A percentile compares a stretch with the other conserved stretches of the same genome.
Evolutionary conservation across 1,284 basidiomycete genomes (phyloP).

Genomic region (Heterobasidion parviporum): DNA sequence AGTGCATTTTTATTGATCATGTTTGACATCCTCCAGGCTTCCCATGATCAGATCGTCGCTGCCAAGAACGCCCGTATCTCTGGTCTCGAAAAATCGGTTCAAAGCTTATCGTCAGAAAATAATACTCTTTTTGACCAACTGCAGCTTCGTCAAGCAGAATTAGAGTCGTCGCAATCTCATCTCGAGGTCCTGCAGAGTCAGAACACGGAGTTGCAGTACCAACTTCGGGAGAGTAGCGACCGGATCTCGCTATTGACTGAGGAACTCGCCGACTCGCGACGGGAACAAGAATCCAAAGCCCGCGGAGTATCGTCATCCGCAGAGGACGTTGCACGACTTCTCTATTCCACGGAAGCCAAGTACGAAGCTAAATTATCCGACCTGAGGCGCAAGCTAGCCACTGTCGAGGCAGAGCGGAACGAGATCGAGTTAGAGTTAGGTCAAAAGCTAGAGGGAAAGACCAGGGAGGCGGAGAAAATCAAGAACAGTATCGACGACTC

Average conservation of each 20-base stretch:
- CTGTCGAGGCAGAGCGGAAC: slow-evolving; percentile 63
- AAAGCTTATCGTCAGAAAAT: slow-evolving; percentile 64
- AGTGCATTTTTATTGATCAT: neutral
- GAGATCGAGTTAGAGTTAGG: slow-evolving; percentile 85
- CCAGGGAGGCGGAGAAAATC: slow-evolving; percentile 71
- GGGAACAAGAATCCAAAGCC: slow-evolving; percentile 40
- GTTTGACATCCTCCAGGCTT: slow-evolving; percentile 37
- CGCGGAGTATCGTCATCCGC: slow-evolving; percentile 41
- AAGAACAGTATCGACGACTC: slow-evolving; percentile 50
- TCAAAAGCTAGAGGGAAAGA: slow-evolving; percentile 66
- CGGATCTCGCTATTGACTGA: slow-evolving; percentile 64
- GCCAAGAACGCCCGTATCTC: slow-evolving; percentile 56
- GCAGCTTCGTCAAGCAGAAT: slow-evolving; percentile 79
- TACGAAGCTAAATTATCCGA: slow-evolving; percentile 72
- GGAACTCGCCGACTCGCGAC: slow-evolving; percentile 57
- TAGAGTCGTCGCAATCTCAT: slow-evolving; percentile 73
- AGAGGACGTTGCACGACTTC: slow-evolving; percentile 66
- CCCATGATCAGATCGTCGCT: slow-evolving; percentile 62
- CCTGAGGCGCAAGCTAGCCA: slow-evolving; percentile 46
- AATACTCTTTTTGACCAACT: slow-evolving; percentile 75
- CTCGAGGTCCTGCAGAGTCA: slow-evolving; percentile 69
- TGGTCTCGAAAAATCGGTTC: slow-evolving; percentile 62
- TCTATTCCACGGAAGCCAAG: slow-evolving; percentile 70
- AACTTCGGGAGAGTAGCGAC: slow-evolving; percentile 73
- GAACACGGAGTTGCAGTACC: slow-evolving; percentile 78